Base-by-base conservation (phyloP, 352 stramenopile genomes). In the Blastocystis sp. region DNA sequence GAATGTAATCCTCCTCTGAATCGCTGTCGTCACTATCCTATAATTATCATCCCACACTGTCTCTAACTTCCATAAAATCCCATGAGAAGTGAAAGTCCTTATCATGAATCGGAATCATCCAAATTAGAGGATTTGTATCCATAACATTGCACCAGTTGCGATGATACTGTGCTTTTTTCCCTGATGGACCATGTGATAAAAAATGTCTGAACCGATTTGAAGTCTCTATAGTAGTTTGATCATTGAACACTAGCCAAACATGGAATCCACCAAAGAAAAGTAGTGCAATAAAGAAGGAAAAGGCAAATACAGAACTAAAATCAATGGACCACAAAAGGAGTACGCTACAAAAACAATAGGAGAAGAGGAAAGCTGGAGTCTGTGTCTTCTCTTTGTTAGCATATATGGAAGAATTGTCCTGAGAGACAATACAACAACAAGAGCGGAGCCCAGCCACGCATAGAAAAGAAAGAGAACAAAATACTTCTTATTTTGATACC, bases 401-500 rank as follows among this genome's bases (percentile, higher is more conserved):
- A 62, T 4, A 53, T 22, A 27, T 42, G 66, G 22, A 30, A 56
- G 44, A 57, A 42, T 6, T 30, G 30, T 35, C 19, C 57, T 78
- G 17, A 78, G 6, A 53, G 66, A 22, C 15, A 78, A 27, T 7
- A 42, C 24, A 2, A 51, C 6, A 19, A 53, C 24, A 30, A 56
- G 33, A n/a, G 88, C 6, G 48, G 68, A 90, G 0, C 64, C 82
- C 0, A 82, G 4, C 64, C 66, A 76, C 7, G 35, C 35, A 30
- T 93, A 93, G 51, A 93, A 91, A 27, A 94, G 27, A n/a, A 92
- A 89, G 11, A 93, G 84, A 13, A 93, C 51, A 90, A 94, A 94
- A 40, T 89, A 89, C 40, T 93, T 91, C 80, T 94, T 94, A 87
- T 95, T 95, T 87, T 92, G 91, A 66, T 91, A 92, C 40, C 93